Conservation (phyloP, 2,329 filamentous ascomycete genomes). For the Penicillium sclerotiorum region DNA sequence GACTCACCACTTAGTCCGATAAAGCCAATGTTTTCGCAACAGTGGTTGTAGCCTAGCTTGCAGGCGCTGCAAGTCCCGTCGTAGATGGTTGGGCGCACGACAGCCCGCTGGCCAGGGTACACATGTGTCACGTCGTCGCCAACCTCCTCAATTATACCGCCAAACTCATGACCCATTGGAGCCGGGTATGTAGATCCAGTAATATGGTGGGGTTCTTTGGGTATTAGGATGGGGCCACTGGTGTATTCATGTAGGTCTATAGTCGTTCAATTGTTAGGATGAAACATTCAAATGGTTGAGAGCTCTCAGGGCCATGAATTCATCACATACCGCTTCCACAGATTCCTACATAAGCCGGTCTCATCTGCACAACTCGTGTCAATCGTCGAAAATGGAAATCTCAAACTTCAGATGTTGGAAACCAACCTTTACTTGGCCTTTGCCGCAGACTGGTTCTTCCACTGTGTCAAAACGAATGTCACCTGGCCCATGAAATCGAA, state of each 20-base stretch:
- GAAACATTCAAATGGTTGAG: too few relatives aligned
- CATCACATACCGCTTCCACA: slow-evolving; percentile 25
- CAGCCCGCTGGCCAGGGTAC: slow-evolving; percentile 59
- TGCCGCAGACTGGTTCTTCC: slow-evolving; percentile 40
- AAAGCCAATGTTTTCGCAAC: slow-evolving; percentile 60
- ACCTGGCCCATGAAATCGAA: slow-evolving; percentile 33
- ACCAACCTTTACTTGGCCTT: slow-evolving; percentile 51
- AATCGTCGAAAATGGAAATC: neutral
- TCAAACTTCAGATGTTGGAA: slow-evolving; percentile 3
- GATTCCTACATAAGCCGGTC: slow-evolving; percentile 32
- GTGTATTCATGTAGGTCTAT: slow-evolving; percentile 57
- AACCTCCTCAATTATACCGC: slow-evolving; percentile 60
- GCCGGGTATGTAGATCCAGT: slow-evolving; percentile 61
- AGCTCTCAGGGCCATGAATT: too few relatives aligned
- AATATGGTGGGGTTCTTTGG: slow-evolving; percentile 55
- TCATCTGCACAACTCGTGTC: slow-evolving; percentile 10
- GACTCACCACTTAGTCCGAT: slow-evolving; percentile 53
- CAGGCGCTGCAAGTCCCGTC: slow-evolving; percentile 61
- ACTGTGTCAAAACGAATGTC: slow-evolving; percentile 36
- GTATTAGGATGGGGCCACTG: slow-evolving; percentile 53
- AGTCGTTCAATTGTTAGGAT: neutral
- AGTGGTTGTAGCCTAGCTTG: slow-evolving; percentile 55
- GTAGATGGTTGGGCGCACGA: slow-evolving; percentile 62
- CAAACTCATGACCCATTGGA: slow-evolving; percentile 67
- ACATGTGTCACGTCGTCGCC: slow-evolving; percentile 53